Conservation (phyloP, 2,329 filamentous ascomycete species). For the Beauveria rudraprayagi region DNA sequence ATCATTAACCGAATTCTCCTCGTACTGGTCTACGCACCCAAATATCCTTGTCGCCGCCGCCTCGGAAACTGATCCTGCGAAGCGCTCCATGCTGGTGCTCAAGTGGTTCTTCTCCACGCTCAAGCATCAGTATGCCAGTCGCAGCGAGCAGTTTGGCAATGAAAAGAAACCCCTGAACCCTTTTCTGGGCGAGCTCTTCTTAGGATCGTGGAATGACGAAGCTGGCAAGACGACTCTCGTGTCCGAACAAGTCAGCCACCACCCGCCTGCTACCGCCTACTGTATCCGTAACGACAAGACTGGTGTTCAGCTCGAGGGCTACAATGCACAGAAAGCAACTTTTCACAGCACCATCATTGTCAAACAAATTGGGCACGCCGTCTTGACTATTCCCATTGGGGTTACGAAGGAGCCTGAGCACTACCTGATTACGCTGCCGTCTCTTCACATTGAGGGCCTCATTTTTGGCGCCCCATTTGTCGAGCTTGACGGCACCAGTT, state of each 20-base stretch:
- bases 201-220: conserved; percentile 81
- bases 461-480: conserved; percentile 82
- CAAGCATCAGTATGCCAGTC: conserved; percentile 71
- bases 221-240: conserved; percentile 77
- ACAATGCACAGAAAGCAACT: conserved; percentile 93
- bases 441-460: conserved; percentile 87
- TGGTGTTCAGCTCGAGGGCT: conserved; percentile 72
- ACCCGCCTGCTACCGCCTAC: conserved; percentile 92
- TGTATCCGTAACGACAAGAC: conserved; percentile 80
- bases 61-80: conserved; percentile 68
- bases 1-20: conserved; percentile 71
- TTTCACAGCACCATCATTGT: conserved; percentile 92
- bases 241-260: conserved; percentile 92
- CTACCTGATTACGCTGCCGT: conserved; percentile 86
- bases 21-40: conserved; percentile 77
- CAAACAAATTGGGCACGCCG: conserved; percentile 86
- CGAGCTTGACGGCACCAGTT: conserved; percentile 77
- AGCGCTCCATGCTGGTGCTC: conserved; percentile 77
- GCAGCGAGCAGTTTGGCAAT: conserved; percentile 72
- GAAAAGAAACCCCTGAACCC: conserved; percentile 98
- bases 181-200: conserved; percentile 88
- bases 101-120: conserved; percentile 94
- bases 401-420: conserved; percentile 44
- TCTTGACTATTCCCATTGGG: conserved; percentile 60
- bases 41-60: conserved; percentile 74